These are phyloP conservation scores for Desmodesmus armatus DNA, from an alignment of 139 green algal genomes.

Conservation along the genomic window DNA sequence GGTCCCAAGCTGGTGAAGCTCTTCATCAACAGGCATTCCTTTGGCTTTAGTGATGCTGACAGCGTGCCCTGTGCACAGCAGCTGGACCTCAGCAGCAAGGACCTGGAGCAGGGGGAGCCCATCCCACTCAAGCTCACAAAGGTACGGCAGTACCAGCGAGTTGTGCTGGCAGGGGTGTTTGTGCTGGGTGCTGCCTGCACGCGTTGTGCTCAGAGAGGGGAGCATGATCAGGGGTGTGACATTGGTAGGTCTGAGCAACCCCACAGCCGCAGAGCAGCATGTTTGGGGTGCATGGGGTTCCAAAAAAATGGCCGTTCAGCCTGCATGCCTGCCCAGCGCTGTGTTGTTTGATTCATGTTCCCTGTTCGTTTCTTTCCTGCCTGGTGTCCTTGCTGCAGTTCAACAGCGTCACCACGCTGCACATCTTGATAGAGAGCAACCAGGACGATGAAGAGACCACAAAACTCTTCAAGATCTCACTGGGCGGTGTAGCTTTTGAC, in stretches of 20 bases:
- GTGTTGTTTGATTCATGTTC: neutral
- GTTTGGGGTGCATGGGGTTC: neutral
- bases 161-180: too few relatives aligned
- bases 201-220: too few relatives aligned
- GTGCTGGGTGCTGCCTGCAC: neutral
- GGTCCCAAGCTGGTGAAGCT: slow-evolving; percentile 79
- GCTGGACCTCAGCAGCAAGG: slow-evolving; percentile 68
- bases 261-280: too few relatives aligned
- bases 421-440: slow-evolving; percentile 81
- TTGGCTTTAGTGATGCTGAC: slow-evolving; percentile 63
- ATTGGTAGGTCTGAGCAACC: too few relatives aligned
- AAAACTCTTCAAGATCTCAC: slow-evolving; percentile 69
- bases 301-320: neutral
- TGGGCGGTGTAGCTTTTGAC: slow-evolving; percentile 69
- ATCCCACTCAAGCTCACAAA: slow-evolving; percentile 85
- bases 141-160: too few relatives aligned
- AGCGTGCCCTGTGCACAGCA: slow-evolving; percentile 67
- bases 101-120: slow-evolving; percentile 63
- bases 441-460: slow-evolving; percentile 77
- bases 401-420: slow-evolving; percentile 72
- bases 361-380: neutral
- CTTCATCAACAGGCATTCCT: slow-evolving; percentile 67
- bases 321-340: neutral
- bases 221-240: too few relatives aligned
- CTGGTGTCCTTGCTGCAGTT: slow-evolving; percentile 65